Conservation (phyloP, 371 early-diverging fungal genomes). For the Ordospora pajunii region DNA sequence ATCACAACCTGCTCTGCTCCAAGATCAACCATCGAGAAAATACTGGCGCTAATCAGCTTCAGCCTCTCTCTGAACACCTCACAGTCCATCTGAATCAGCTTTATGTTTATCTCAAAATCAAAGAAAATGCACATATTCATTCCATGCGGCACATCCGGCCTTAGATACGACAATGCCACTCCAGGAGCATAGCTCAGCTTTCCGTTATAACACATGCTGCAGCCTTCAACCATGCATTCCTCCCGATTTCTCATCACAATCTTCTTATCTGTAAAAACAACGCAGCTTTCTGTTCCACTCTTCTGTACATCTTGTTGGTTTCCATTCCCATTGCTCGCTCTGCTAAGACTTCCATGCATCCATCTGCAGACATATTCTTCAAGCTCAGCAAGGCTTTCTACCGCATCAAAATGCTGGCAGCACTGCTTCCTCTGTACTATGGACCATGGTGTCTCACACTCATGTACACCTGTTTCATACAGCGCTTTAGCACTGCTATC, state of each 20-base stretch:
- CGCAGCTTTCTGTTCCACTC: too few relatives aligned
- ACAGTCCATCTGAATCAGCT: not conserved
- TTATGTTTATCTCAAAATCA: not conserved
- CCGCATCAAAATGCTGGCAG: conserved; percentile 17
- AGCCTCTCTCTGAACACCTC: not conserved
- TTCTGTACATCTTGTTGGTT: too few relatives aligned
- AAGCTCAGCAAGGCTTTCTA: not conserved
- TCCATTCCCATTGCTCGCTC: not conserved
- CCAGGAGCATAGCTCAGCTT: not conserved
- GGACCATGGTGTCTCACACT: not conserved
- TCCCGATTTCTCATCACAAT: not conserved
- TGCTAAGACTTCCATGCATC: not conserved
- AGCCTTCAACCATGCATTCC: too few relatives aligned
- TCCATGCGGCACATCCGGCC: not conserved
- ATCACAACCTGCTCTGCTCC: not conserved
- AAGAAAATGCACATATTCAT: not conserved
- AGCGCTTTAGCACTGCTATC: not conserved
- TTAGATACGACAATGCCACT: not conserved
- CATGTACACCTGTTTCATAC: conserved; percentile 30
- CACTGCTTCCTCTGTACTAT: not conserved
- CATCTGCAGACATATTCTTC: not conserved
- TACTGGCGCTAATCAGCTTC: not conserved
- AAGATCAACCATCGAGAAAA: not conserved
- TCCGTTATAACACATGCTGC: not conserved
- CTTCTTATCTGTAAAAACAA: not conserved